Conservation (phyloP, 1,284 basidiomycete species). For the Pyrrhoderma lamaoense region DNA sequence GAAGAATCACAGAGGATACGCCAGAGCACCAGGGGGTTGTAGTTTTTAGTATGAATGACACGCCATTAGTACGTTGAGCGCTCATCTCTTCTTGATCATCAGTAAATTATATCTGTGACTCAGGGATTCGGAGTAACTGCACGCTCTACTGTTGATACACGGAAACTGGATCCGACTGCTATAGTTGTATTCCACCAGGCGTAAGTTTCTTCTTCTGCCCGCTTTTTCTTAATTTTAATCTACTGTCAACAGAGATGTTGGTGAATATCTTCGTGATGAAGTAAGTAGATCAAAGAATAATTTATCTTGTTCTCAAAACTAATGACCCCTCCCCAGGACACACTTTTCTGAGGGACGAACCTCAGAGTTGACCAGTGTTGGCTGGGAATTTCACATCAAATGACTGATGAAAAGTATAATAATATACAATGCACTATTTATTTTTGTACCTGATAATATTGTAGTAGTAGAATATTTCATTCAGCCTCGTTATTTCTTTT, state of each 20-base stretch:
- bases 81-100: conserved; percentile 3
- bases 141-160: conserved; percentile 89
- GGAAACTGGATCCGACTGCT: conserved; percentile 96
- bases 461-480: too few species aligned
- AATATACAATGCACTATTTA: too few species aligned
- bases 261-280: conserved; percentile 94
- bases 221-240: conserved; percentile 5
- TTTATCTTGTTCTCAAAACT: neutral
- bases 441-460: too few species aligned
- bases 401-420: neutral
- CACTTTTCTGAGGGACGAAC: conserved; percentile 9
- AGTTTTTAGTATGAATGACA: conserved; percentile 91
- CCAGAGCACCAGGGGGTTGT: conserved; percentile 99
- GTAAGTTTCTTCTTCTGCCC: conserved; percentile 39
- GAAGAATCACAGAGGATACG: conserved; percentile 98
- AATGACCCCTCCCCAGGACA: conserved; percentile 7
- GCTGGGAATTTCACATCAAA: too few species aligned
- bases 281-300: conserved; percentile 40
- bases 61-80: conserved; percentile 71
- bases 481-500: too few species aligned
- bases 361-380: too few species aligned
- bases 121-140: conserved; percentile 98
- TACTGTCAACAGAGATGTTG: conserved; percentile 64
- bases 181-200: conserved; percentile 99
- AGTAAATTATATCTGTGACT: conserved; percentile 14